These are phyloP conservation scores for Camellia lanceoleosa DNA, from an alignment of 148 eudicot species.

Conservation along the genomic window DNA sequence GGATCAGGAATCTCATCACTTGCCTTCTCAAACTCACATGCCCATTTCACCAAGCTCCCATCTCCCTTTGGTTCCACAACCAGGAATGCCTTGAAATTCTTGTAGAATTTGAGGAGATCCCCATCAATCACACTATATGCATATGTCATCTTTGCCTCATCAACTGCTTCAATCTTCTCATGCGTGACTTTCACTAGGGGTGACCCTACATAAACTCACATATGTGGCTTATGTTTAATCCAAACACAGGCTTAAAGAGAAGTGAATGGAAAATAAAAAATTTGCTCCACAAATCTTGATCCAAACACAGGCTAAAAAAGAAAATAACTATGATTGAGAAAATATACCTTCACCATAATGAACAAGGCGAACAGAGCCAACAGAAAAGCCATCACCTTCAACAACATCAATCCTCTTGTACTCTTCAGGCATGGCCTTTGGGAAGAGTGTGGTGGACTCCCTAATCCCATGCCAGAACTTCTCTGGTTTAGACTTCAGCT, in stretches of 20 bases:
- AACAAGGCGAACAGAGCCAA: constrained; percentile 62
- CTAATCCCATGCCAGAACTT: constrained; percentile 61
- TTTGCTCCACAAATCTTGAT: too few relatives aligned
- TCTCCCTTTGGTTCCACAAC: constrained; percentile 52
- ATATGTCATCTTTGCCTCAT: constrained; percentile 58
- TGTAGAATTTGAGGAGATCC: constrained; percentile 57
- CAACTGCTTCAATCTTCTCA: constrained; percentile 66
- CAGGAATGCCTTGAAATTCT: constrained; percentile 55
- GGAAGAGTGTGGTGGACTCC: constrained; percentile 56
- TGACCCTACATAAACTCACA: constrained; percentile 22
- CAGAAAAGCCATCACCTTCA: constrained; percentile 76
- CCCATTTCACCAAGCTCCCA: constrained; percentile 72
- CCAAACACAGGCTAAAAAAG: too few relatives aligned
- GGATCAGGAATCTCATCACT: constrained; percentile 68
- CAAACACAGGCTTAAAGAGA: too few relatives aligned
- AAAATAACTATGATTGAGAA: neutral
- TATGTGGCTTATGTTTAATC: too few relatives aligned
- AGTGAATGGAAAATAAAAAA: too few relatives aligned
- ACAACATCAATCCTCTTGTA: constrained; percentile 73
- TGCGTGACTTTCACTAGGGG: constrained; percentile 39
- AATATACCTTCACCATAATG: constrained; percentile 48
- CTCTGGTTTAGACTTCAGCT: constrained; percentile 48
- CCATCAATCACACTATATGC: constrained; percentile 58
- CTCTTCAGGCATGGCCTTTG: constrained; percentile 63
- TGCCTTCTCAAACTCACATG: constrained; percentile 66